Base-by-base conservation (phyloP, 257 asterid genomes). In the Paulownia fortunei region DNA sequence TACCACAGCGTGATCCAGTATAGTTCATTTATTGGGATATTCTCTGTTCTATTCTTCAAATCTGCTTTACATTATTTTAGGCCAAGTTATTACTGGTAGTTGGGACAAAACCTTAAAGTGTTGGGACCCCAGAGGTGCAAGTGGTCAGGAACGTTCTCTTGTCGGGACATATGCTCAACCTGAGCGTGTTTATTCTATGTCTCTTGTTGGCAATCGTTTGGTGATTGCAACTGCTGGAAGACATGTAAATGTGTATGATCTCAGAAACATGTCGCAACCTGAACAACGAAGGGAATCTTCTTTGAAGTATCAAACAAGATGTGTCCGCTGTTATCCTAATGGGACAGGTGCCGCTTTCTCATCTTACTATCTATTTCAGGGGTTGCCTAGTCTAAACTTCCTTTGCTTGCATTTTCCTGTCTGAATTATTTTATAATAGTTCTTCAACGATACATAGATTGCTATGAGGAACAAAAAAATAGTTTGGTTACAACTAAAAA, bases 81-180 rank as follows among this genome's bases (percentile, higher is more conserved):
- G 99, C 62, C 99, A 96, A 91, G 99, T 96, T 52, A 93, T 96
- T 70, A 93, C 98, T 65, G 99, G 99, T 47, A 93, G 99, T 83
- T 93, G 99, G 99, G 99, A 96, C 85, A 95, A 90, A 85, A 91
- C 96, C 66, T 49, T 96, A 60, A 93, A 93, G 89, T 96, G 99
- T 78, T 95, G 99, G 99, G 99, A 95, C 76, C 98, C 99, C 21
- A 88, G 99, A 84, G 98, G 99, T 76, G 96, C 96, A 61, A 95
- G 90, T 70, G 97, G 98, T 76, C 97, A 92, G 84, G 99, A 95
- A 21, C 97, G 84, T 9, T 81, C 94, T 65, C 96, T 95, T 60
- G 92, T 90, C 12, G 97, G 99, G 70, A 85, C 97, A 55, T 95
- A 90, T 30, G 8, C 86, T 42, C 99, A 95, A 86, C 98, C 99